Percentiles rank a stretch among this genome's conserved stretches.
These are phyloP conservation scores for Leccinum pachyderme DNA, from an alignment of 1,284 basidiomycete species.

Conservation along the genomic window DNA sequence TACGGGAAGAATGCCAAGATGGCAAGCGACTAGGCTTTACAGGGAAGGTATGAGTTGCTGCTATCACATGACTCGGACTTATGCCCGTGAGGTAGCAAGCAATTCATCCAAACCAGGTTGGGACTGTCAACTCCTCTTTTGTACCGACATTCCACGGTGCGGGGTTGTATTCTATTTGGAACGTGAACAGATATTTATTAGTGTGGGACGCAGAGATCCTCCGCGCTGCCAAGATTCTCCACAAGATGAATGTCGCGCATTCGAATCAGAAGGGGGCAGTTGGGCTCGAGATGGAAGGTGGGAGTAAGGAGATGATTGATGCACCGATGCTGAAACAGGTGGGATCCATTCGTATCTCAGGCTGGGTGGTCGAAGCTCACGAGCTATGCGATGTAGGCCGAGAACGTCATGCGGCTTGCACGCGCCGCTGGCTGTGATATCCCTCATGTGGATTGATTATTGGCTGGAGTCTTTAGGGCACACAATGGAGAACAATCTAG, in stretches of 20 bases:
- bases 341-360: constrained; percentile 8
- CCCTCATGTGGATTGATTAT: constrained; percentile 37
- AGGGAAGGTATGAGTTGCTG: constrained; percentile 61
- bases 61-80: background rate
- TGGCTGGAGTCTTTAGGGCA: background rate
- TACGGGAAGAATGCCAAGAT: constrained; percentile 78
- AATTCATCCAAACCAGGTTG: constrained; percentile 88
- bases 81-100: constrained; percentile 67
- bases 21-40: constrained; percentile 79
- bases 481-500: background rate
- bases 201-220: constrained; percentile 58
- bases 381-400: constrained; percentile 47
- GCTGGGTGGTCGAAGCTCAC: constrained; percentile 1
- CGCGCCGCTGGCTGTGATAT: constrained; percentile 62
- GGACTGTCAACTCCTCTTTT: constrained; percentile 76
- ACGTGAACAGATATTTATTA: background rate
- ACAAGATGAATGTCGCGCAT: constrained; percentile 56
- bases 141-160: constrained; percentile 72
- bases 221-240: constrained; percentile 74
- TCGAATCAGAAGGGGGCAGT: constrained; percentile 57
- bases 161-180: constrained; percentile 12
- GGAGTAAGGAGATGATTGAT: constrained; percentile 86
- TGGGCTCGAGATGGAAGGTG: constrained; percentile 58
- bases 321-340: constrained; percentile 89
- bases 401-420: constrained; percentile 63